Evolutionary conservation across 2,329 filamentous ascomycete species (phyloP), one percentile per base, ranked within the genome.

Genomic region (Ascochyta lentis): DNA sequence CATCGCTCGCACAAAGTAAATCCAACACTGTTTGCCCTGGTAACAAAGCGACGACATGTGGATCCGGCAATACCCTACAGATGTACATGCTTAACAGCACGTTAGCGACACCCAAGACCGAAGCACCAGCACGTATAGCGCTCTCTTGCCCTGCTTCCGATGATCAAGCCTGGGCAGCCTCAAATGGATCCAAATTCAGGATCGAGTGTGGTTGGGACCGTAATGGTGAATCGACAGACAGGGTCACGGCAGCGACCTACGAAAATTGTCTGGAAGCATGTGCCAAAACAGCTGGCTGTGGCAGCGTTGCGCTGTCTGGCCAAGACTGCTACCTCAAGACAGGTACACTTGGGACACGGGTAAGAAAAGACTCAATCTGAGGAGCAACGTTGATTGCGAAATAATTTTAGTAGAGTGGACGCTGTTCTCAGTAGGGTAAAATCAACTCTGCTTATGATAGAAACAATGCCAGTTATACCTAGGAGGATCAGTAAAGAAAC

Each of bases 21-120:
- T 54, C 43, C 24, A 54, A 23, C 38, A 53, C 29, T 13, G 33
- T 33, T 23, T 53, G 50, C 26, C 41, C 50, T 26, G 50, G 50
- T n/a, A 37, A 53, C 23, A 37, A 37, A 9, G 22, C 37, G 13
- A 37, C 23, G 3, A n/a, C 31, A 8, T 53, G 50, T 40, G 43
- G 43, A 47, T 40, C 43, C 2, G 38, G 43, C 43, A 46, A 23
- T 6, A 47, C 37, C 12, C 13, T 54, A 31, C 50, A 54, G 50
- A 48, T 54, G 43, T 54, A 54, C 16, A 48, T 48, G 44, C 38
- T 54, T 3, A 54, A 54, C 24, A 54, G 44, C 33, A 54, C 50
- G 5, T n/a, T 54, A 13, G 43, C 43, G 3, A 38, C 50, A 12
- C 50, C 44, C 5, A 37, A 16, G 23, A 41, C 29, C 23, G 23